phyloP scores from a whole-genome alignment of 148 eudicot genomes.

The Chenopodium album region DNA sequence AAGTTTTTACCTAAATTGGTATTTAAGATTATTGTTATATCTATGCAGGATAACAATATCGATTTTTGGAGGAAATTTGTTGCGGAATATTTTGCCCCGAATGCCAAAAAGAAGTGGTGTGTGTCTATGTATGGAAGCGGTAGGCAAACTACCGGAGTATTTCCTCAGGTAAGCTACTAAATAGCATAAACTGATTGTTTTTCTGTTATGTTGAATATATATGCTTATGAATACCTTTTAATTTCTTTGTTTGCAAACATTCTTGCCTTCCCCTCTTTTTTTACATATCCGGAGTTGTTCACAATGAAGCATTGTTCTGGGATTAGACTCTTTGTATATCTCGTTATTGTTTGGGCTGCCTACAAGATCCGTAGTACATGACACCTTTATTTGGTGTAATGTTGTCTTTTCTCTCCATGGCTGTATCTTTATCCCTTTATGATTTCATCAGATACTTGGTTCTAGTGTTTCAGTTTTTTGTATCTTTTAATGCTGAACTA shows the following conservation, averaged over 20 bases:
- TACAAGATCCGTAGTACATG: not conserved
- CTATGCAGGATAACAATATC: conserved; percentile 76
- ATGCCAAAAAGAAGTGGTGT: conserved; percentile 98
- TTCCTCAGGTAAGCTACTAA: conserved; percentile 68
- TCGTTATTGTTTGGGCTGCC: not conserved
- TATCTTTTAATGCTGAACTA: conserved; percentile 4
- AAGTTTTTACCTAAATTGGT: not conserved
- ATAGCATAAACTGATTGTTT: not conserved
- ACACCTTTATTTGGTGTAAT: not conserved
- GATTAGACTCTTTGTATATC: not conserved
- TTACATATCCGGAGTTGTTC: not conserved
- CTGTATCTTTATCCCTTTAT: not conserved
- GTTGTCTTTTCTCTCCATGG: not conserved
- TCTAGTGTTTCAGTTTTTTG: not conserved
- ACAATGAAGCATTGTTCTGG: not conserved
- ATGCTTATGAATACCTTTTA: not conserved
- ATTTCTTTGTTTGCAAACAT: not conserved
- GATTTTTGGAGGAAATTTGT: conserved; percentile 97
- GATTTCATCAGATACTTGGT: not conserved
- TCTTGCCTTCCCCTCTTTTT: not conserved
- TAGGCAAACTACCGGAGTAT: conserved; percentile 88
- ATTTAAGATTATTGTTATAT: not conserved
- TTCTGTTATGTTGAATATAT: not conserved
- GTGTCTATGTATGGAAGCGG: conserved; percentile 98
- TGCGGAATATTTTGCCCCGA: conserved; percentile 81